These are phyloP conservation scores for Physaria fendleri DNA, from an alignment of 345 rosid species.

Conservation along the genomic window DNA sequence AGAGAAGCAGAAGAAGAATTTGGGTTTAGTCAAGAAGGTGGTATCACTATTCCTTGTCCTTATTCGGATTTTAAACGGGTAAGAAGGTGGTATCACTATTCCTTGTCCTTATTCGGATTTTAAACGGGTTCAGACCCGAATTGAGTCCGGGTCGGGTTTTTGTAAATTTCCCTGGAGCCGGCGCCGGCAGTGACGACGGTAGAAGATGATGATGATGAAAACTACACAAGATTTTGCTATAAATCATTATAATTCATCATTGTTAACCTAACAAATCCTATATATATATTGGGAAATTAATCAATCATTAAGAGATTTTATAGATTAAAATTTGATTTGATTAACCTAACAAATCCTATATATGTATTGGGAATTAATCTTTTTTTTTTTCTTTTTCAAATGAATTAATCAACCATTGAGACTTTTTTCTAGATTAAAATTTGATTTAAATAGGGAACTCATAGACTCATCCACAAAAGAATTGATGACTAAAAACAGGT, in stretches of 20 bases:
- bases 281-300: not conserved
- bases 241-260: slow-evolving; percentile 18
- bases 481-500: too few species aligned
- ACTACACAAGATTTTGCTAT: slow-evolving; percentile 18
- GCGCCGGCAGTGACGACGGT: slow-evolving; percentile 17
- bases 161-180: slow-evolving; percentile 40
- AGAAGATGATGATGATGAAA: slow-evolving; percentile 7
- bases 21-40: slow-evolving; percentile 80
- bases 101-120: slow-evolving; percentile 84
- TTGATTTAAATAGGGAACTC: too few species aligned
- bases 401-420: too few species aligned
- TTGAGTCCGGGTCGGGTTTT: slow-evolving; percentile 46
- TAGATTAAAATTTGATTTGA: not conserved
- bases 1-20: slow-evolving; percentile 80
- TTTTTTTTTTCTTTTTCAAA: too few species aligned
- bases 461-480: too few species aligned
- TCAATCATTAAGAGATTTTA: not conserved
- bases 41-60: slow-evolving; percentile 83
- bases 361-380: too few species aligned
- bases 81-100: slow-evolving; percentile 85
- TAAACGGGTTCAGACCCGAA: slow-evolving; percentile 67
- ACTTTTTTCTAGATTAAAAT: too few species aligned
- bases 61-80: slow-evolving; percentile 78
- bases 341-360: not conserved
- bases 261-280: slow-evolving; percentile 9